These are phyloP conservation scores for Boletus reticuloceps DNA, from an alignment of 768 basidiomycete genomes.

Conservation along the genomic window DNA sequence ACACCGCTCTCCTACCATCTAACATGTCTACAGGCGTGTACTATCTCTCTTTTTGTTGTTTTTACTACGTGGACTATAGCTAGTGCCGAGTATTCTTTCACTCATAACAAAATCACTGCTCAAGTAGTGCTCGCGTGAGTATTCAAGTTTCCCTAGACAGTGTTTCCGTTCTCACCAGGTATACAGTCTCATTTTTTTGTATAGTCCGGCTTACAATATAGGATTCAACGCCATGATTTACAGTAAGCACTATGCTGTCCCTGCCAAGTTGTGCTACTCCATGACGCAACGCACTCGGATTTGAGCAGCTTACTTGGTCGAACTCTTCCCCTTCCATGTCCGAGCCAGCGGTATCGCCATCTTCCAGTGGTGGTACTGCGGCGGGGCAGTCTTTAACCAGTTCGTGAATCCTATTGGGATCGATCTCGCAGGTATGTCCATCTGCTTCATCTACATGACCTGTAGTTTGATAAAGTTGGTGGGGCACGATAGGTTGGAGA, in stretches of 20 bases:
- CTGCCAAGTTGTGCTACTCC: no score
- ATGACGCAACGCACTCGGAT: background rate
- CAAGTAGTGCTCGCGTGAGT: conserved; percentile 11
- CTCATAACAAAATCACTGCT: conserved; percentile 2
- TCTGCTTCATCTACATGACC: background rate
- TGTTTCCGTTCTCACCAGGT: background rate
- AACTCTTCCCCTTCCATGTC: conserved; percentile 61
- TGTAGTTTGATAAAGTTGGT: background rate
- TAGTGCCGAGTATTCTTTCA: conserved; percentile 19
- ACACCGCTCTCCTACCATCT: background rate
- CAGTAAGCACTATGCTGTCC: background rate
- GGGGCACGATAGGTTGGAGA: conserved; percentile 7
- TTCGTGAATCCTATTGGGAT: conserved; percentile 21
- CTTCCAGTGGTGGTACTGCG: conserved; percentile 57
- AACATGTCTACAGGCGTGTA: conserved; percentile 4
- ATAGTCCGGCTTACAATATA: conserved; percentile 12
- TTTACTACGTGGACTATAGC: conserved; percentile 18
- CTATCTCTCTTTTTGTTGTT: conserved; percentile 13
- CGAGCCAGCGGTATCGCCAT: conserved; percentile 60
- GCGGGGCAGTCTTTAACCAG: conserved; percentile 12
- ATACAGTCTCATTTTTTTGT: conserved; percentile 21
- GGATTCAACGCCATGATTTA: conserved; percentile 9
- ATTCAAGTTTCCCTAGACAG: background rate
- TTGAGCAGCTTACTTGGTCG: conserved; percentile 37
- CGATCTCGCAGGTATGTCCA: conserved; percentile 3